A percentile compares a stretch with the other conserved stretches of the same genome.
phyloP scores from a whole-genome alignment of 345 rosid species.

The Citrus maxima region DNA sequence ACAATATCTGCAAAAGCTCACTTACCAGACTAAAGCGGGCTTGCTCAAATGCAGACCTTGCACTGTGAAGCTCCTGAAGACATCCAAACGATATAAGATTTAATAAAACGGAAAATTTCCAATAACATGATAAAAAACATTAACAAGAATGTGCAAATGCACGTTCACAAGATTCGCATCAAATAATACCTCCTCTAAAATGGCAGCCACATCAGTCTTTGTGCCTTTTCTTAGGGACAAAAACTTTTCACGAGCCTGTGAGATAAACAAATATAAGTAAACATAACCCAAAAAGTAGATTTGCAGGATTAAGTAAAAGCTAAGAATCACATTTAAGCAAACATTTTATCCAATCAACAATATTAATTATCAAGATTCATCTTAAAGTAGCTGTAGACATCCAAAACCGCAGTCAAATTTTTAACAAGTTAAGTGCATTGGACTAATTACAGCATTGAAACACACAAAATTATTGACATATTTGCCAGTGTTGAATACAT shows the following conservation, averaged over 20 bases:
- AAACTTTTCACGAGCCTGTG: slow-evolving; percentile 95
- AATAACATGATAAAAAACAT: not conserved
- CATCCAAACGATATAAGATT: slow-evolving; percentile 12
- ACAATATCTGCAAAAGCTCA: slow-evolving; percentile 5
- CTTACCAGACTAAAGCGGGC: slow-evolving; percentile 89
- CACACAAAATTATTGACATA: not conserved
- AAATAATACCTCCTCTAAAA: slow-evolving; percentile 75
- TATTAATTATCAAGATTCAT: not conserved
- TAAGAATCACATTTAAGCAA: slow-evolving; percentile 7
- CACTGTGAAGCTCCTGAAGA: slow-evolving; percentile 80
- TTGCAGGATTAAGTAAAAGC: not conserved
- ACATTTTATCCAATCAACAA: not conserved
- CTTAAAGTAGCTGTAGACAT: not conserved
- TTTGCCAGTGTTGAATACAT: not conserved
- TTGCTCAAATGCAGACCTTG: slow-evolving; percentile 91
- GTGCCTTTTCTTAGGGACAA: slow-evolving; percentile 94
- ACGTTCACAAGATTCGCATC: not conserved
- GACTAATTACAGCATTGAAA: not conserved
- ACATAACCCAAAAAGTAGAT: slow-evolving; percentile 7
- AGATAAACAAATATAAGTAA: slow-evolving; percentile 2
- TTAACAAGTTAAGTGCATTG: not conserved
- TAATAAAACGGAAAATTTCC: not conserved
- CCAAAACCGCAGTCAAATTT: not conserved
- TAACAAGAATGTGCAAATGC: slow-evolving; percentile 2
- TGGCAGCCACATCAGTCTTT: slow-evolving; percentile 59